Conservation (phyloP, 176 grass and related monocot species). For the Carex pumila region DNA sequence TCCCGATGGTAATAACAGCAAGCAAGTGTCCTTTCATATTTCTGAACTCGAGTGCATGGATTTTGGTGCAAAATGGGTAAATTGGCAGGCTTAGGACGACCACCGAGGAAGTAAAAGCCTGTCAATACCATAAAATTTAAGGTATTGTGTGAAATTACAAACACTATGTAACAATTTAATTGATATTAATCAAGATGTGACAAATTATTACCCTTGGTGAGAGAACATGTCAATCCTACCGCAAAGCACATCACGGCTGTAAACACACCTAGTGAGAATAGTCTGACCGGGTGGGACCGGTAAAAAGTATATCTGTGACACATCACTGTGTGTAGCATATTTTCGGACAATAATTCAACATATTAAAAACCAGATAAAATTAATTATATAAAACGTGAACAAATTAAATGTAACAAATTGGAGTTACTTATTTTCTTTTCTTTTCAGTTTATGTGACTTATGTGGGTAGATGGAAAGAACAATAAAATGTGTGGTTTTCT, state of each 20-base stretch:
- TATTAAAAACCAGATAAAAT: neutral
- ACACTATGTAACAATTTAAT: neutral
- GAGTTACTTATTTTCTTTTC: neutral
- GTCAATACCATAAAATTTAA: neutral
- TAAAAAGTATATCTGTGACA: constrained; percentile 84
- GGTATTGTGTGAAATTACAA: neutral
- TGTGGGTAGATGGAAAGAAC: neutral
- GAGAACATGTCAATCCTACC: constrained; percentile 69
- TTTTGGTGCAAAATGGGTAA: too few species aligned
- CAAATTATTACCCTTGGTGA: constrained; percentile 40
- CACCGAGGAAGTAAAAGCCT: neutral
- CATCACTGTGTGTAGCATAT: constrained; percentile 35
- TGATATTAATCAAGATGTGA: neutral
- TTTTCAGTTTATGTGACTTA: neutral
- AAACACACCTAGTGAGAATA: constrained; percentile 62
- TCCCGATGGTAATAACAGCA: too few species aligned
- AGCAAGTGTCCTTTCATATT: too few species aligned
- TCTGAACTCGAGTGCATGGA: too few species aligned
- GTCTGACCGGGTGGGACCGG: constrained; percentile 59
- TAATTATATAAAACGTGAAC: neutral
- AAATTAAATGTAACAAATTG: neutral
- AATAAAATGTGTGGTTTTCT: neutral
- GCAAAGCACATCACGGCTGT: constrained; percentile 82
- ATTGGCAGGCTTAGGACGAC: too few species aligned
- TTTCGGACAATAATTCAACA: too few species aligned